A percentile compares a stretch with the other conserved stretches of the same genome.
Conservation (phyloP, 257 asterid genomes). For the Petunia axillaris region DNA sequence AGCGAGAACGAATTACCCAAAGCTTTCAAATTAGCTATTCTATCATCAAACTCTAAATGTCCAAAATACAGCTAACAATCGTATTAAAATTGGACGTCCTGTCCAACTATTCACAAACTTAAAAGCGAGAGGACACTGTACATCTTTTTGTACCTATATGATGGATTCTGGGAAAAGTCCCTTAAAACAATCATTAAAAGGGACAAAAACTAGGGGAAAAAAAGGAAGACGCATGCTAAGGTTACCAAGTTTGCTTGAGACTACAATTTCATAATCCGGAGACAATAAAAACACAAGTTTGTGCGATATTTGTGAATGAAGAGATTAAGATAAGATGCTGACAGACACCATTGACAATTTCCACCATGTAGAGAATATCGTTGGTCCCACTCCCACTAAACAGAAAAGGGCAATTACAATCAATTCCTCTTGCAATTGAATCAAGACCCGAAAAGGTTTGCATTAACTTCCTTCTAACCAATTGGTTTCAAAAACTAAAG, state of each 20-base stretch:
- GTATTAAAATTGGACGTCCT: background rate
- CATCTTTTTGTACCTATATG: background rate
- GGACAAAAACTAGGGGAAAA: background rate
- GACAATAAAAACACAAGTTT: background rate
- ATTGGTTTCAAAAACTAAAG: background rate
- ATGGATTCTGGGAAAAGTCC: background rate
- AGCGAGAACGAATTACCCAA: background rate
- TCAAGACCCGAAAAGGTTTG: background rate
- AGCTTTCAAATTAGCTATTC: background rate
- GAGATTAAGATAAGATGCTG: background rate
- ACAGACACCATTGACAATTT: background rate
- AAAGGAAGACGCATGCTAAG: background rate
- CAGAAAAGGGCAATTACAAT: background rate
- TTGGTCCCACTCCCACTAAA: background rate
- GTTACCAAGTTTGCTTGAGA: background rate
- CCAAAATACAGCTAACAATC: background rate
- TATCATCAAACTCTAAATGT: background rate
- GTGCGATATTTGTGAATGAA: background rate
- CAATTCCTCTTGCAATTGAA: background rate
- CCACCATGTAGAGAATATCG: too few species aligned
- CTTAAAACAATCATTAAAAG: background rate
- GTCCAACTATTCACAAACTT: background rate
- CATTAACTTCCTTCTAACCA: background rate
- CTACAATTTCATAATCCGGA: background rate
- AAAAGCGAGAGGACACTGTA: background rate